Evolutionary conservation across 371 early-diverging fungal species (phyloP).

Genomic region (Mortierella sp.): DNA sequence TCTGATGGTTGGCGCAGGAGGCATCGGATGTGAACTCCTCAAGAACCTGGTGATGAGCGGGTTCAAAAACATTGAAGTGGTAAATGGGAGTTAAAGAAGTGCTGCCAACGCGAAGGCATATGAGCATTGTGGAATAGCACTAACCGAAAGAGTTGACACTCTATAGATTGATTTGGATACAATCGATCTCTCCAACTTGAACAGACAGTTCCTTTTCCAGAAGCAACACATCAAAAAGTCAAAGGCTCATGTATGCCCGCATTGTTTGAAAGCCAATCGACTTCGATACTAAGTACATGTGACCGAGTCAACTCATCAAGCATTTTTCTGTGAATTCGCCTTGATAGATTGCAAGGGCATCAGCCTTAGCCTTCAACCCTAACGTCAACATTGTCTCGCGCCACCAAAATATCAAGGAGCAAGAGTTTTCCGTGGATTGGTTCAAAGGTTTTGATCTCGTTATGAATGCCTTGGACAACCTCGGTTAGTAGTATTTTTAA

Average conservation of each 20-base stretch:
- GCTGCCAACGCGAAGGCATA: too few species aligned
- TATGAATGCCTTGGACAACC: slow-evolving; percentile 98
- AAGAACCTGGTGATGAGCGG: slow-evolving; percentile 95
- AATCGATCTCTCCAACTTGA: slow-evolving; percentile 98
- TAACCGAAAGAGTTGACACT: not conserved
- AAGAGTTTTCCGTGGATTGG: slow-evolving; percentile 88
- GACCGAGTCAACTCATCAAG: not conserved
- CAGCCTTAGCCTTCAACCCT: slow-evolving; percentile 88
- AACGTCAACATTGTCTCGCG: slow-evolving; percentile 79
- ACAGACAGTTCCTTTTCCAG: slow-evolving; percentile 98
- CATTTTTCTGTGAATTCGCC: not conserved
- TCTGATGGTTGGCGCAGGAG: slow-evolving; percentile 94
- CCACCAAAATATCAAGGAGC: slow-evolving; percentile 89
- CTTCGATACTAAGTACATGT: not conserved
- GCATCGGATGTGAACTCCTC: slow-evolving; percentile 99
- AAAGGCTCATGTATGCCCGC: slow-evolving; percentile 83
- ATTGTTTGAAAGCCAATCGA: not conserved
- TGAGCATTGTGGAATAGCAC: slow-evolving; percentile 3
- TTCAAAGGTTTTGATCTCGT: slow-evolving; percentile 95
- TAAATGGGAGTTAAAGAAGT: slow-evolving; percentile 28
- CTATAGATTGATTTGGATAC: slow-evolving; percentile 95
- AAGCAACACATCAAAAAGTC: slow-evolving; percentile 92
- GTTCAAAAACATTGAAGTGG: slow-evolving; percentile 86
- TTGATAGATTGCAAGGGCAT: slow-evolving; percentile 82
- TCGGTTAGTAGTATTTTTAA: slow-evolving; percentile 69